Evolutionary conservation across 2,329 filamentous ascomycete species (phyloP), one percentile per base, ranked within the genome.

Genomic region (Dothistroma septosporum): DNA sequence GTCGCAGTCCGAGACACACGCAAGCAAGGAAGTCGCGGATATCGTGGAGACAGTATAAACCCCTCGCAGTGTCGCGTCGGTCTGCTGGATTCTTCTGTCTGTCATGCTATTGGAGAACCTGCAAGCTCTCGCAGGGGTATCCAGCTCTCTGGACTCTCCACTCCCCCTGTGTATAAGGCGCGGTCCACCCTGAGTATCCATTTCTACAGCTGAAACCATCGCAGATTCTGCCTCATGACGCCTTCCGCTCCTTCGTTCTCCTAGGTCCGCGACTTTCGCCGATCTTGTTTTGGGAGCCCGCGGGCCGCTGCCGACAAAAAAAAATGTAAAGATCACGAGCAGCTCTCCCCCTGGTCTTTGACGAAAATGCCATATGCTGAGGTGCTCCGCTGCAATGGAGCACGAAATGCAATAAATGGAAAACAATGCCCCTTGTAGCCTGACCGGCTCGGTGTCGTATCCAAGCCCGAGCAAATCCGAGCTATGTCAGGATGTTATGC

Each of bases 391-490:
- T n/a, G 22, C 28, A 12, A 12, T n/a, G 10, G 21, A 16, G 19
- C 10, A 50, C 16, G 47, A 16, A 28, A 50, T 32, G 14, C 10
- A 24, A 16, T 14, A 19, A 28, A 28, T 3, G 28, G 6, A 14
- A 28, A 50, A 50, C 12, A n/a, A 19, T 4, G 14, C 10, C 22
- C 47, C 14, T 12, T 24, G 28, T 50, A 31, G 14, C 47, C 28
- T 12, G 22, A 24, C 19, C 21, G 47, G 47, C 21, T 24, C 28
- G 22, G 21, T 50, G 24, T 24, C 31, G 31, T 53, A 53, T 53
- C 50, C 50, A 53, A 53, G 41, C 47, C 47, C 21, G 28, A 58
- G 44, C 47, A 55, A 49, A 41, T 33, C 48, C 44, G 22, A 32
- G 50, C 5, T 14, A 35, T 28, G 22, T 35, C n/a, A 58, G 16